Conservation (phyloP, 352 stramenopile species). For the Phytopythium ostracodes region DNA sequence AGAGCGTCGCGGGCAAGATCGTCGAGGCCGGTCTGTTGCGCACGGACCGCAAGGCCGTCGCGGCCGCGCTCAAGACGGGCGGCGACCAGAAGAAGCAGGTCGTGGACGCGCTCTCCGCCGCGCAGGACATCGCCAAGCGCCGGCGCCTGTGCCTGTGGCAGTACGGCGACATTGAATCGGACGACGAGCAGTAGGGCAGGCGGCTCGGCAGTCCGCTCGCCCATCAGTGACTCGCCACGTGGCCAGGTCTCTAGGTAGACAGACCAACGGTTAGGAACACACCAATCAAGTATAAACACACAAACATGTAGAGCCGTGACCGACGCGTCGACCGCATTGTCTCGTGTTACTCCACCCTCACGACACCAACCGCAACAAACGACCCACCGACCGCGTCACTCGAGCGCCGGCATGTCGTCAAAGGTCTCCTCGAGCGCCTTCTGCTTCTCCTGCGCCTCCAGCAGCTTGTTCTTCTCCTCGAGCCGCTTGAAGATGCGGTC, state of each 20-base stretch:
- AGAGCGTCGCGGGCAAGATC: constrained; percentile 89
- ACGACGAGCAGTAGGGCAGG: constrained; percentile 81
- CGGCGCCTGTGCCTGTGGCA: constrained; percentile 93
- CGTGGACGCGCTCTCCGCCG: constrained; percentile 85
- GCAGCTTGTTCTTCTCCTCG: constrained; percentile 74
- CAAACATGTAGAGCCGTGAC: constrained; percentile 17
- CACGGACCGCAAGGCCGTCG: constrained; percentile 80
- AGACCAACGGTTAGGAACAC: constrained; percentile 13
- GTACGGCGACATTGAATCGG: constrained; percentile 96
- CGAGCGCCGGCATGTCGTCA: constrained; percentile 78
- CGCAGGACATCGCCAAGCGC: constrained; percentile 91
- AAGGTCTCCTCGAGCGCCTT: constrained; percentile 69
- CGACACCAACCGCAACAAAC: background rate
- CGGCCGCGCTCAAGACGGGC: constrained; percentile 21
- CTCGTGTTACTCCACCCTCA: background rate
- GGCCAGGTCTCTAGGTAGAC: constrained; percentile 13
- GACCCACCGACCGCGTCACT: constrained; percentile 84
- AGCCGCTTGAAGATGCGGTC: constrained; percentile 87
- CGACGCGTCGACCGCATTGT: background rate
- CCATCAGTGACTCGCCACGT: background rate
- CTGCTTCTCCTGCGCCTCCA: constrained; percentile 65
- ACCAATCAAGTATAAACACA: constrained; percentile 13
- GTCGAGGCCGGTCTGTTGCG: constrained; percentile 86
- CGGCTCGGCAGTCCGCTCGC: constrained; percentile 8
- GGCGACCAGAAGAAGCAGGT: constrained; percentile 75